phyloP scores from a whole-genome alignment of 208 protist genomes.

The Acanthamoeba lenticulata region DNA sequence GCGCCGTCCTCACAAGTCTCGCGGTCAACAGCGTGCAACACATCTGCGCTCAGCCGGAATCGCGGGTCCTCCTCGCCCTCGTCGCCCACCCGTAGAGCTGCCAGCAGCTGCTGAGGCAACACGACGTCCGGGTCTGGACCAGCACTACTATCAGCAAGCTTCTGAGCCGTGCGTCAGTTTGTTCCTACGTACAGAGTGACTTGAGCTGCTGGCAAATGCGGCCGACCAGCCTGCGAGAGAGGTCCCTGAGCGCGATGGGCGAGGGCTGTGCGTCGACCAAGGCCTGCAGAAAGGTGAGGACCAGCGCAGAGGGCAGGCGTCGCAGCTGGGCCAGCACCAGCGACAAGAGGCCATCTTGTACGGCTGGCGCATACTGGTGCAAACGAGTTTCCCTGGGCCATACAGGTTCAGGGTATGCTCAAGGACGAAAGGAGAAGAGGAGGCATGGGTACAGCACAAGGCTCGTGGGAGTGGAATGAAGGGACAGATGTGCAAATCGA shows the following conservation, averaged over 20 bases:
- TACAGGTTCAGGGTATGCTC: too few relatives aligned
- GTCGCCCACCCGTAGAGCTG: background rate
- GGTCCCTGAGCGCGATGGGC: background rate
- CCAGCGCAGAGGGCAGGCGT: background rate
- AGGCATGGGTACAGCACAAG: background rate
- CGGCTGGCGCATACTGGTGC: background rate
- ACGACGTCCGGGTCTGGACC: background rate
- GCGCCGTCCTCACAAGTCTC: background rate
- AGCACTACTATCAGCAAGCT: background rate
- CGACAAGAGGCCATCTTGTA: slow-evolving; percentile 6
- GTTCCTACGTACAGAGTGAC: background rate
- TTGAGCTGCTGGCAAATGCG: slow-evolving; percentile 17
- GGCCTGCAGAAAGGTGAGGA: background rate
- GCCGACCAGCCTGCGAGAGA: background rate
- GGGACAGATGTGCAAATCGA: background rate
- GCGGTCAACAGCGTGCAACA: background rate
- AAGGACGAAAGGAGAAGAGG: too few relatives aligned
- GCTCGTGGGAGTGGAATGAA: background rate
- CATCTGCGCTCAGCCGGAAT: background rate
- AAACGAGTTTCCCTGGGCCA: background rate
- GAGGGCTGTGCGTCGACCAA: background rate
- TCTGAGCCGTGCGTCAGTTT: too few relatives aligned
- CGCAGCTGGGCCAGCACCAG: slow-evolving; percentile 18
- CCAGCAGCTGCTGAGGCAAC: background rate
- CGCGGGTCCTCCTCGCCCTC: background rate